Base-by-base conservation (phyloP, 2,329 filamentous ascomycete genomes). In the Pseudogymnoascus sp. region DNA sequence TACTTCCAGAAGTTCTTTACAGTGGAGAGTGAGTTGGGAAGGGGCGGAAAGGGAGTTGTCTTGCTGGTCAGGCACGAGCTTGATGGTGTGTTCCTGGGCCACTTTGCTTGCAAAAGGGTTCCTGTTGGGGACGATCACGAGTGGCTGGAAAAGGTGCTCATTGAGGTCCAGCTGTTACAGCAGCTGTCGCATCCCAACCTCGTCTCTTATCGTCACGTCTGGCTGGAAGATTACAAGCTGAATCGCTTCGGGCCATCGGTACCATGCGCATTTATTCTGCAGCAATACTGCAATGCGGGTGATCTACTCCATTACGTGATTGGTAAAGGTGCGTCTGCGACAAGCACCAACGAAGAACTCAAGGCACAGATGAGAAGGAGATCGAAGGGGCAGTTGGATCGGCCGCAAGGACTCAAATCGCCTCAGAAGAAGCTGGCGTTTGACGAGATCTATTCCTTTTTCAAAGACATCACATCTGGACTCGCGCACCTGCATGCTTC, bases 101-200 rank as follows among this genome's bases (percentile, higher is more conserved):
- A 95, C 67, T 99, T 96, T 75, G 95, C 95, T 11, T 99, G 95
- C 80, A 99, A 99, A 76, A 86, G 96, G 53, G 93, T 99, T 0
- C 96, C 95, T 0, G 95, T 99, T 3, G 90, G 95, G 12, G 89
- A 99, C 71, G 91, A 97, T 70, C 93, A 97, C 71, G 86, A 88
- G 66, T 97, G 95, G 96, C 80, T 99, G 12, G 91, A 96, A 75
- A 97, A 97, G 76, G 88, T 97, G 1, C 80, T 99, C 61, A 84
- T 95, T 53, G 95, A 99, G 75, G 96, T 99, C 1, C 92, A 96
- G 75, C 81, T 97, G 23, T 83, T 99, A 23, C 92, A 96, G 70
- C 90, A 91, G 70, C 84, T 99, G 3, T 95, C 91, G 0, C 95
- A 99, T 72, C 90, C 93, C 64, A 99, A 99, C 67, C 81, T 99